These are phyloP conservation scores for Rhizophora mangle DNA, from an alignment of 345 rosid species.

Conservation along the genomic window DNA sequence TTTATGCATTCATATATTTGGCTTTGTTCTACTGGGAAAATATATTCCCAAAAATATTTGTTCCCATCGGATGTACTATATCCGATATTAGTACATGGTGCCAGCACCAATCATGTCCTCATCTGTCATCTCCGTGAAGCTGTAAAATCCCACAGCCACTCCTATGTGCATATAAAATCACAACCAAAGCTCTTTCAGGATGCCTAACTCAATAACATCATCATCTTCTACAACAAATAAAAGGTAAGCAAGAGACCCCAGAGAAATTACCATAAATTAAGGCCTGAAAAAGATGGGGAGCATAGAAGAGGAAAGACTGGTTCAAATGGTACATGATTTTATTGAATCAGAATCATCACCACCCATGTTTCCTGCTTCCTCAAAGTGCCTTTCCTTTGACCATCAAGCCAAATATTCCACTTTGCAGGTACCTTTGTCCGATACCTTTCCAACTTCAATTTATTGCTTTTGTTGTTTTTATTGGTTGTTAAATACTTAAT, in stretches of 20 bases:
- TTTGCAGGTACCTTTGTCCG: slow-evolving; percentile 32
- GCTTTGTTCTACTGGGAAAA: too few species aligned
- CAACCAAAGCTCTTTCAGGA: too few species aligned
- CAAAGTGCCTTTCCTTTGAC: slow-evolving; percentile 18
- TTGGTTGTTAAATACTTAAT: background rate
- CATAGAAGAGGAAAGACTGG: slow-evolving; percentile 45
- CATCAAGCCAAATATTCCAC: slow-evolving; percentile 17
- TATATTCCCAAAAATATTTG: too few species aligned
- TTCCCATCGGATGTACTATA: background rate
- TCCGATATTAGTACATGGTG: background rate
- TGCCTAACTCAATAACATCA: too few species aligned
- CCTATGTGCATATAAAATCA: background rate
- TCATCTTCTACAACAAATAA: background rate
- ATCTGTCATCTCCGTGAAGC: slow-evolving; percentile 19
- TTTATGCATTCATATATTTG: too few species aligned
- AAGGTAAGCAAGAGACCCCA: background rate
- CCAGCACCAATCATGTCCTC: slow-evolving; percentile 12
- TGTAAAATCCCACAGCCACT: slow-evolving; percentile 9
- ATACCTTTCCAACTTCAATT: background rate
- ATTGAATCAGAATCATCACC: slow-evolving; percentile 46
- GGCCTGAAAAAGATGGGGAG: slow-evolving; percentile 16
- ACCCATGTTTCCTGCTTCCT: slow-evolving; percentile 14
- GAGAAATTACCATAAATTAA: background rate
- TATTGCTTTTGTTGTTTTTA: background rate
- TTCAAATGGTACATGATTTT: slow-evolving; percentile 57